A percentile compares a stretch with the other conserved stretches of the same genome.
These are phyloP conservation scores for Leccinum uliginosum DNA, from an alignment of 768 basidiomycete genomes.

Conservation along the genomic window DNA sequence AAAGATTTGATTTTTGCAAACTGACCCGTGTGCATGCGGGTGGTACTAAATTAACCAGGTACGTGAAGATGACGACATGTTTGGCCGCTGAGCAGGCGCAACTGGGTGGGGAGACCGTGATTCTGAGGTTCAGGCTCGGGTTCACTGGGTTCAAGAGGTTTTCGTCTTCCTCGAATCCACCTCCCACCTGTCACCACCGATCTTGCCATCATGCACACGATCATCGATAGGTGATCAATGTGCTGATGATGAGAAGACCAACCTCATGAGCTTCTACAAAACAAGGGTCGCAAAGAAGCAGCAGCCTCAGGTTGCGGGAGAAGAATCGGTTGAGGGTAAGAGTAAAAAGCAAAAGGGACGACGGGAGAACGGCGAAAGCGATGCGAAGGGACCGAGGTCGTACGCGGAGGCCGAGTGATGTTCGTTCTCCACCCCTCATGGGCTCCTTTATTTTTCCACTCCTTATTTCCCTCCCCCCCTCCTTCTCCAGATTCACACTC, in stretches of 20 bases:
- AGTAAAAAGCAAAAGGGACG: neutral
- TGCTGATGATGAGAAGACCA: neutral
- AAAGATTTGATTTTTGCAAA: slow-evolving; percentile 20
- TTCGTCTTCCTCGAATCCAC: neutral
- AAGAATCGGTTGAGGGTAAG: neutral
- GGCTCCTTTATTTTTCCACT: neutral
- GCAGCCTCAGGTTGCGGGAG: neutral
- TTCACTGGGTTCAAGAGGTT: neutral
- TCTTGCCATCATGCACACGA: neutral
- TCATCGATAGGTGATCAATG: neutral
- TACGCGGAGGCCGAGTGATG: neutral
- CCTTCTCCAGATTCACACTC: neutral
- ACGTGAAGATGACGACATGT: neutral
- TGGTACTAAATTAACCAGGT: neutral
- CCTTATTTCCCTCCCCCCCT: neutral
- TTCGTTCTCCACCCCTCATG: neutral
- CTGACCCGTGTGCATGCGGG: neutral
- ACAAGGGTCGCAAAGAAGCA: neutral
- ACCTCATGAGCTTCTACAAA: neutral
- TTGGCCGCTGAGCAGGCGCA: neutral
- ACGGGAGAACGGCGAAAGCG: neutral
- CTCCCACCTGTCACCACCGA: neutral
- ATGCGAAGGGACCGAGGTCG: neutral
- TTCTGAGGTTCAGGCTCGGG: neutral
- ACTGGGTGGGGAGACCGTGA: neutral